These are phyloP conservation scores for Pisolithus albus DNA, from an alignment of 768 basidiomycete genomes.

Conservation along the genomic window DNA sequence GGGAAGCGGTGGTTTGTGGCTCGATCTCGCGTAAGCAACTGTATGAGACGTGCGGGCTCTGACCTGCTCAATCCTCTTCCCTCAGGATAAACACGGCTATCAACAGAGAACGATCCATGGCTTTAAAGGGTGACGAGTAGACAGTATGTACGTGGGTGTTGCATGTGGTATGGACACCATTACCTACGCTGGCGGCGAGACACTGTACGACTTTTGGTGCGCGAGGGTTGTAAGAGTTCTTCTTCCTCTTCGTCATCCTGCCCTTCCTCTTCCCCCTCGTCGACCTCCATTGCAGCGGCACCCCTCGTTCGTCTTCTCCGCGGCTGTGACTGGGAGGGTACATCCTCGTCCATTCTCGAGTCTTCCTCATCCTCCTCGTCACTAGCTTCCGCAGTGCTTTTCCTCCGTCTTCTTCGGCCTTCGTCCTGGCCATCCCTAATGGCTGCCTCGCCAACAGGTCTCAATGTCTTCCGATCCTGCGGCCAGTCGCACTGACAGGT, in stretches of 20 bases:
- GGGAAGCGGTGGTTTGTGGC: too few species aligned
- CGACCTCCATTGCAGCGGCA: conserved; percentile 35
- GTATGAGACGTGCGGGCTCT: too few species aligned
- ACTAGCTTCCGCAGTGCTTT: conserved; percentile 28
- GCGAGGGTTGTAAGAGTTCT: conserved; percentile 3
- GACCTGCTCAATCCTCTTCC: too few species aligned
- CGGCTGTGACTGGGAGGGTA: conserved; percentile 28
- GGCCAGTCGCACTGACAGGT: conserved; percentile 59
- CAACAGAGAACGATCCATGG: too few species aligned
- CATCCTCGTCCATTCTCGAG: conserved; percentile 27
- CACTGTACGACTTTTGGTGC: background rate
- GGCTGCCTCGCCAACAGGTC: conserved; percentile 64
- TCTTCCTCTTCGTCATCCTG: conserved; percentile 17
- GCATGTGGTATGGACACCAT: too few species aligned
- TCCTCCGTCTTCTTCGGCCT: conserved; percentile 30
- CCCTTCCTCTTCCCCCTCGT: conserved; percentile 35
- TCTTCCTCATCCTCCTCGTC: conserved; percentile 42
- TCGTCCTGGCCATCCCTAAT: conserved; percentile 54
- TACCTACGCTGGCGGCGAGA: too few species aligned
- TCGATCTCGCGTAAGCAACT: too few species aligned
- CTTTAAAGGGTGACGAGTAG: too few species aligned
- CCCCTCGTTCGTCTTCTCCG: conserved; percentile 24
- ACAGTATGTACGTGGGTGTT: too few species aligned
- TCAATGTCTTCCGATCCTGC: conserved; percentile 38
- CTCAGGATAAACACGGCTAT: too few species aligned